phyloP scores from a whole-genome alignment of 495 filamentous ascomycete species.

The Xylaria sp. region DNA sequence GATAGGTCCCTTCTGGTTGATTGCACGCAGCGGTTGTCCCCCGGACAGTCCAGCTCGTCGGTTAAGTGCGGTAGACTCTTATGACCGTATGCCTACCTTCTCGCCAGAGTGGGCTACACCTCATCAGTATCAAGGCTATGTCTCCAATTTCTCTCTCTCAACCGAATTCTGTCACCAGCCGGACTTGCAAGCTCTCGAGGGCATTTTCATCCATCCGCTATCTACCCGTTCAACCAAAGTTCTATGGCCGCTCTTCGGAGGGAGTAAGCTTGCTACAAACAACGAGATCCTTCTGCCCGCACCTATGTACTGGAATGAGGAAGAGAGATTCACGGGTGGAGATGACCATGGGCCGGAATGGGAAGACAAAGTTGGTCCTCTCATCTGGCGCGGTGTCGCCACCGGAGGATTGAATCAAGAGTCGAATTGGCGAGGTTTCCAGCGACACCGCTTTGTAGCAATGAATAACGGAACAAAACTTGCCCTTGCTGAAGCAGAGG shows the following conservation, averaged over 20 bases:
- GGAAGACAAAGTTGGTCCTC: constrained; percentile 59
- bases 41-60: constrained; percentile 65
- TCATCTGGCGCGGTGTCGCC: constrained; percentile 74
- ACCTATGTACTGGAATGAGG: constrained; percentile 75
- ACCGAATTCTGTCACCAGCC: constrained; percentile 70
- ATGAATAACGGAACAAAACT: constrained; percentile 70
- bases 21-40: constrained; percentile 66
- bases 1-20: constrained; percentile 65
- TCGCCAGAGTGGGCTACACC: constrained; percentile 42
- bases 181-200: constrained; percentile 63
- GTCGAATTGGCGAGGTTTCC: constrained; percentile 69
- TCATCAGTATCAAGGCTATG: constrained; percentile 62
- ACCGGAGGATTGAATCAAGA: constrained; percentile 66
- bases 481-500: constrained; percentile 45
- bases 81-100: constrained; percentile 52
- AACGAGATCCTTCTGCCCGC: constrained; percentile 79
- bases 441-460: constrained; percentile 71
- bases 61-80: constrained; percentile 48
- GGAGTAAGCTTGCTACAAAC: constrained; percentile 75
- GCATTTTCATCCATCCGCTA: constrained; percentile 70
- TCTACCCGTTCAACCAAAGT: constrained; percentile 59
- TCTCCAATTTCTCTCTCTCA: constrained; percentile 70
- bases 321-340: constrained; percentile 71
- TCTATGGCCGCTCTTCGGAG: constrained; percentile 73
- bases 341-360: constrained; percentile 57